Evolutionary conservation across 1,139 yeast genomes (phyloP), one percentile per base, ranked within the genome.

Genomic region (Yamadazyma membranifaciens): DNA sequence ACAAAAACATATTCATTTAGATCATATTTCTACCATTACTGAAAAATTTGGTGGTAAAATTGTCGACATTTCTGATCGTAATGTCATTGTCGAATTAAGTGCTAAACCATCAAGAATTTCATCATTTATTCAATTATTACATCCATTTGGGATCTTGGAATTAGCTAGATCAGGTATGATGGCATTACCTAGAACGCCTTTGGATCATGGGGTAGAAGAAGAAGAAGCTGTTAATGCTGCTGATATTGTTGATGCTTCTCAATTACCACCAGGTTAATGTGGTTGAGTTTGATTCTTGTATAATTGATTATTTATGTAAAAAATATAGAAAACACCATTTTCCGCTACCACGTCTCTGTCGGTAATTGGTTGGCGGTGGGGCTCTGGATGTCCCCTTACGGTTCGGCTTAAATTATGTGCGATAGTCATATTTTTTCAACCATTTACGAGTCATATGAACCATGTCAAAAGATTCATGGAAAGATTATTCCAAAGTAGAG

Each of bases 121-220:
- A 35, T 82, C 95, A 32, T 89, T 89, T 65, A 79, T 92, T 60
- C 87, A 87, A 50, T 79, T 92, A 58, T 75, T 91, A 59, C 94
- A 88, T 60, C 98, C 98, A 38, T 92, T 92, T 60, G 98, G 98
- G 56, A 83, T 92, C 45, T 76, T 92, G 62, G 98, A 92, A 68
- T 85, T 92, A 54, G 96, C 98, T 37, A 81, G 98, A 68, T 85
- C 96, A 17, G 98, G 98, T 67, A 88, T 91, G 95, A 88, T 92
- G 89, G 98, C 98, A 9, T 75, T 92, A 57, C 95, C 98, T 59
- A 83, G 98, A 76, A 88, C 98, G 38, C 97, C 97, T 37, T 70
- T 88, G 55, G 83, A 77, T 43, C 76, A 74, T 44, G 63, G 65
- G 26, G 56, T 50, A 33, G 71, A 63, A 31, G 78, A 74, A 37